Evolutionary conservation across 2,329 filamentous ascomycete genomes (phyloP).

Genomic region (Colletotrichum sp.): DNA sequence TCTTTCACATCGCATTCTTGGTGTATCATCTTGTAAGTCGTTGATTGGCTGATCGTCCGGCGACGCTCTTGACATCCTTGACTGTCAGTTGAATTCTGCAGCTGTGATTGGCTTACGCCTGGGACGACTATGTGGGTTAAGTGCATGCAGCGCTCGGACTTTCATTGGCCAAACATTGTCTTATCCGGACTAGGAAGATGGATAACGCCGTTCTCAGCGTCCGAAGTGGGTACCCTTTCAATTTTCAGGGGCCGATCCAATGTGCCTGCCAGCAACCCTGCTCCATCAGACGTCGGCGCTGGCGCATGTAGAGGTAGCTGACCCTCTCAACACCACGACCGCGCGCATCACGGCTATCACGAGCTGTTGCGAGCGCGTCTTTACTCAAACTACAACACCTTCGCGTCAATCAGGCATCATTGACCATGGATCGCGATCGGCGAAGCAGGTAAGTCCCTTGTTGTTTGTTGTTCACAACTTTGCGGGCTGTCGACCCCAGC

Average conservation of each 20-base stretch:
- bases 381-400: background rate
- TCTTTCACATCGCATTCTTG: background rate
- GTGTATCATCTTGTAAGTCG: background rate
- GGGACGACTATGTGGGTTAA: background rate
- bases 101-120: background rate
- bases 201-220: background rate
- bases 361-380: background rate
- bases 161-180: background rate
- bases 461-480: background rate
- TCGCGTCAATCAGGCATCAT: background rate
- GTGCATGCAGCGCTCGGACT: background rate
- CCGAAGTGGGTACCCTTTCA: background rate
- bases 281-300: slow-evolving; percentile 13
- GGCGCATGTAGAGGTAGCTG: background rate
- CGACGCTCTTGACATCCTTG: background rate
- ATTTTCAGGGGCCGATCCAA: background rate
- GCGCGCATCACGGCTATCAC: slow-evolving; percentile 1
- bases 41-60: background rate
- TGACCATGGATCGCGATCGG: slow-evolving; percentile 41
- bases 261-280: slow-evolving; percentile 4
- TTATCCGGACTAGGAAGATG: background rate
- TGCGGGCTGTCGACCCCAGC: background rate
- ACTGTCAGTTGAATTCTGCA: background rate
- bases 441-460: slow-evolving; percentile 36
- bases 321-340: background rate